Evolutionary conservation across 2,329 filamentous ascomycete genomes (phyloP).

Genomic region (Pyricularia grisea): DNA sequence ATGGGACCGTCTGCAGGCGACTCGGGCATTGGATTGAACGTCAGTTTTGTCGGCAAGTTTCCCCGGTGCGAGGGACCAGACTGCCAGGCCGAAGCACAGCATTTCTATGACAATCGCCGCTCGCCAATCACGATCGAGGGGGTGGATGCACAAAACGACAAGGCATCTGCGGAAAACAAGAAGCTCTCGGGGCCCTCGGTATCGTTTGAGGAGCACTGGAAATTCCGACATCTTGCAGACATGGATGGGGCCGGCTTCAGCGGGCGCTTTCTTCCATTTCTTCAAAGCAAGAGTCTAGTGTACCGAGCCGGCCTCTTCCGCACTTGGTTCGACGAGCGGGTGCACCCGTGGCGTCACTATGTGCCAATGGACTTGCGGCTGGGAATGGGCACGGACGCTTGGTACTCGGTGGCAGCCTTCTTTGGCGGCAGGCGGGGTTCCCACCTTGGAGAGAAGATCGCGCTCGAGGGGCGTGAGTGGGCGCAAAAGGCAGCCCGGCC

Average conservation of each 20-base stretch:
- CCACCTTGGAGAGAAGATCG: slow-evolving; percentile 37
- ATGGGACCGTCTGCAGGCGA: slow-evolving; percentile 3
- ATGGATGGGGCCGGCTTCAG: slow-evolving; percentile 46
- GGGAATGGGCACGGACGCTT: slow-evolving; percentile 12
- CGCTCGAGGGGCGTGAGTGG: slow-evolving; percentile 43
- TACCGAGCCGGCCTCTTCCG: slow-evolving; percentile 52
- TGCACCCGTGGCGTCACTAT: slow-evolving; percentile 55
- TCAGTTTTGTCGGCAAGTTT: slow-evolving; percentile 29
- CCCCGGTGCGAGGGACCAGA: slow-evolving; percentile 21
- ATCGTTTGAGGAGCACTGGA: slow-evolving; percentile 25
- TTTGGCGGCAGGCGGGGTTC: slow-evolving; percentile 12
- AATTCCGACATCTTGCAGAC: slow-evolving; percentile 46
- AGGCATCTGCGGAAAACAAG: not conserved
- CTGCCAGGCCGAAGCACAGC: slow-evolving; percentile 19
- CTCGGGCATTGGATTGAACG: slow-evolving; percentile 14
- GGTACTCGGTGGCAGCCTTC: slow-evolving; percentile 16
- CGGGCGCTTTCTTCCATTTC: slow-evolving; percentile 39
- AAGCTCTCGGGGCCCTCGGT: slow-evolving; percentile 6
- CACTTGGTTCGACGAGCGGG: slow-evolving; percentile 55
- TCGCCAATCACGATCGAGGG: not conserved
- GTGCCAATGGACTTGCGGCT: slow-evolving; percentile 45
- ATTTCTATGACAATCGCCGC: slow-evolving; percentile 19
- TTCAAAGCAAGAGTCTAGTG: slow-evolving; percentile 39
- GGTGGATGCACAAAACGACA: not conserved
- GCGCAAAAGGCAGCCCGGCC: slow-evolving; percentile 40